Evolutionary conservation across 768 basidiomycete species (phyloP).

Genomic region (Hypholoma sublateritium): DNA sequence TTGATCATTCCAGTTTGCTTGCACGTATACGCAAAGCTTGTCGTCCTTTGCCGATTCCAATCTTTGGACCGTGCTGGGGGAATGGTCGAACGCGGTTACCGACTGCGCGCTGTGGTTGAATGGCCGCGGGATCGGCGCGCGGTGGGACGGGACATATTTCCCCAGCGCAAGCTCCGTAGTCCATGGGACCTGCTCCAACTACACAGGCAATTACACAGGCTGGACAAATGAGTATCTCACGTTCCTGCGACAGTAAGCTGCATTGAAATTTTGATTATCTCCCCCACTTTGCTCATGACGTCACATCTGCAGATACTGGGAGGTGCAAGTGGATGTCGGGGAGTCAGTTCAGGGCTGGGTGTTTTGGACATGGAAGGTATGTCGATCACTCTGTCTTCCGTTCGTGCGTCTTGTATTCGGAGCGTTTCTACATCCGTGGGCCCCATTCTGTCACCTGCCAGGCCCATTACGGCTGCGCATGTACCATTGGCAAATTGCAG

Average conservation of each 20-base stretch:
- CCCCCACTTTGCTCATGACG: background rate
- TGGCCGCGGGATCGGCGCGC: constrained; percentile 67
- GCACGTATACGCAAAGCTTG: constrained; percentile 46
- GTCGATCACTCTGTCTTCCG: constrained; percentile 12
- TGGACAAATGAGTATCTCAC: constrained; percentile 66
- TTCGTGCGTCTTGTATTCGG: background rate
- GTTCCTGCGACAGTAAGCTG: constrained; percentile 57
- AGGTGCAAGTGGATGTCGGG: constrained; percentile 74
- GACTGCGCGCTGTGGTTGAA: constrained; percentile 83
- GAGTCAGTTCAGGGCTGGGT: constrained; percentile 74
- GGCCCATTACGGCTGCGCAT: background rate
- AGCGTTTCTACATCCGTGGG: background rate
- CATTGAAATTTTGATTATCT: background rate
- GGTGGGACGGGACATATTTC: constrained; percentile 64
- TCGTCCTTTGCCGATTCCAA: constrained; percentile 47
- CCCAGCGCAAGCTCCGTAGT: constrained; percentile 38
- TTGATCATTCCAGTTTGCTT: constrained; percentile 43
- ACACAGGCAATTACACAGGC: constrained; percentile 55
- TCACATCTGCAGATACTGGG: constrained; percentile 58
- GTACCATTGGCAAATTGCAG: background rate
- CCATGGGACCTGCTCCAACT: constrained; percentile 62
- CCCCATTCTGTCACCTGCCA: background rate
- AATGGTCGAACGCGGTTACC: constrained; percentile 75
- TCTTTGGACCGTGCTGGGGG: constrained; percentile 76
- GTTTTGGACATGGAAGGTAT: constrained; percentile 79